Base-by-base conservation (phyloP, 345 rosid species). In the Dipteronia dyeriana region DNA sequence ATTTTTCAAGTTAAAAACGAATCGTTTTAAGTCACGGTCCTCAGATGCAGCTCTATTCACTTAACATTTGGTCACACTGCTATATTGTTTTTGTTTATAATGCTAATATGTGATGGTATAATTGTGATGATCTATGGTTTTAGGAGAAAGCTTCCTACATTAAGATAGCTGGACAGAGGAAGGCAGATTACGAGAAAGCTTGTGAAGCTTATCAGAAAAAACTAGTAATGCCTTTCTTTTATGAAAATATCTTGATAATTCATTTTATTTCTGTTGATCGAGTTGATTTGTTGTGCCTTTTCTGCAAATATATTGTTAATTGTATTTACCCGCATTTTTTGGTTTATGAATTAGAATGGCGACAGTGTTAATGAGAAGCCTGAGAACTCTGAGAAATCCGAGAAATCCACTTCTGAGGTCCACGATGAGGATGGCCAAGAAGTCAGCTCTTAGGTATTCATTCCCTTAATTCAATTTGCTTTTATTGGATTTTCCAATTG, bases 61-160 rank as follows among this genome's bases (percentile, higher is more conserved):
- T 23, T 11, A 68, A 19, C 13, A 47, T 10, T 22, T 20, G 31
- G 23, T 61, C 31, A 16, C 31, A 16, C 16, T 73, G 3, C n/a
- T 14, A 26, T 8, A 26, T 11, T 51, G 41, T 16, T 70, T 53
- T 22, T 66, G 23, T 17, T 13, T 47, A 26, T 71, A 29, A 41
- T 10, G 26, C 43, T 5, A 25, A 3, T 56, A 34, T 56, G 2
- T 31, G 23, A 5, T 31, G 23, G 39, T 67, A 17, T 54, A 71
- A 54, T 56, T n/a, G 29, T 23, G 67, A 34, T 51, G 22, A 49
- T 17, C 54, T 2, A n/a, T 57, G 43, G 38, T 78, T 11, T 20
- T 19, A 85, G 88, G 83, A 81, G n/a, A 85, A 76, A 81, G 81
- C 78, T 70, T 81, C 83, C 9, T 83, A 83, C 14, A n/a, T 26